A percentile compares a stretch with the other conserved stretches of the same genome.
phyloP scores from a whole-genome alignment of 2,329 filamentous ascomycete species.

The Dactylellina leptospora region DNA sequence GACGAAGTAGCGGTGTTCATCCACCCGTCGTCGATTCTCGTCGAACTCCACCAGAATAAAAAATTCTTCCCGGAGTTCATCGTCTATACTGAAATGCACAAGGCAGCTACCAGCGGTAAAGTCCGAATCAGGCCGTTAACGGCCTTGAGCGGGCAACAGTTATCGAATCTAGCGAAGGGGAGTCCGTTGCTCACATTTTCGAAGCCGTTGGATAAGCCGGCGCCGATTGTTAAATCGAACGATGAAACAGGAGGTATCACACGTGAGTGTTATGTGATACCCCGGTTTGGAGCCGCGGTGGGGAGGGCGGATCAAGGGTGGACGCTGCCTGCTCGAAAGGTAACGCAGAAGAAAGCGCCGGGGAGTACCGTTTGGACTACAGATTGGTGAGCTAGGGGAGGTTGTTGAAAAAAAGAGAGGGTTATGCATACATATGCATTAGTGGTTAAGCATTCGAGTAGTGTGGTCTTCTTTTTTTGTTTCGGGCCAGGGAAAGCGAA shows the following conservation, averaged over 20 bases:
- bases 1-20: slow-evolving; percentile 79
- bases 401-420: slow-evolving; percentile 11
- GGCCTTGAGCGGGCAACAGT: slow-evolving; percentile 76
- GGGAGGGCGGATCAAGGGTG: slow-evolving; percentile 74
- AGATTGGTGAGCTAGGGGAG: slow-evolving; percentile 24
- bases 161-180: slow-evolving; percentile 80
- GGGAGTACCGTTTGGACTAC: slow-evolving; percentile 72
- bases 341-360: slow-evolving; percentile 77
- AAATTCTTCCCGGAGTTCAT: slow-evolving; percentile 86
- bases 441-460: not conserved
- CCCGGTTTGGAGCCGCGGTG: slow-evolving; percentile 76
- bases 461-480: not conserved
- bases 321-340: slow-evolving; percentile 84
- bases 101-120: slow-evolving; percentile 69
- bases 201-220: slow-evolving; percentile 88
- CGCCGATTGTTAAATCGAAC: slow-evolving; percentile 64
- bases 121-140: slow-evolving; percentile 90
- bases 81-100: slow-evolving; percentile 85
- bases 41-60: slow-evolving; percentile 68
- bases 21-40: slow-evolving; percentile 83
- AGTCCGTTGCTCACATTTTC: slow-evolving; percentile 85
- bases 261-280: slow-evolving; percentile 84
- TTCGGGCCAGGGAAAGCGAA: slow-evolving; percentile 34
- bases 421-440: too few species aligned
- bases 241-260: slow-evolving; percentile 61